Conservation (phyloP, 768 basidiomycete species). For the Mrakia hoshinonis region DNA sequence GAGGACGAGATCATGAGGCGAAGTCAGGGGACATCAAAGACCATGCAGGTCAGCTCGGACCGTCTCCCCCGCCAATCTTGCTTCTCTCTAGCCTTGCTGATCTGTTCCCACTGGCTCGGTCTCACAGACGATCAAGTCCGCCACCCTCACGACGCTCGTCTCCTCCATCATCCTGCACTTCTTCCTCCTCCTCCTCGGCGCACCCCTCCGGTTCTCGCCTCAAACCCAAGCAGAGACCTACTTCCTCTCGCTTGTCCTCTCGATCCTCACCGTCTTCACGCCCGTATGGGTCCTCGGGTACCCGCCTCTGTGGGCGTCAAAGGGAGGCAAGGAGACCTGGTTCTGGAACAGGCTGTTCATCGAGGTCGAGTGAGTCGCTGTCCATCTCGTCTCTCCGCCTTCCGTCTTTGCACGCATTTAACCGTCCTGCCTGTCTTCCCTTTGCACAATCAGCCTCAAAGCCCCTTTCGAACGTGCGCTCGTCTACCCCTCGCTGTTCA, state of each 20-base stretch:
- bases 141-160: slow-evolving; percentile 48
- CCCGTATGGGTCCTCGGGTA: slow-evolving; percentile 62
- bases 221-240: slow-evolving; percentile 46
- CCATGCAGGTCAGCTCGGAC: slow-evolving; percentile 19
- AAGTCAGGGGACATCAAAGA: slow-evolving; percentile 7
- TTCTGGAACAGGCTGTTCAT: slow-evolving; percentile 73
- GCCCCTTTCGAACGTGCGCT: slow-evolving; percentile 67
- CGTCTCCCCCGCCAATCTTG: too few relatives aligned
- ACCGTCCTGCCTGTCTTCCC: background rate
- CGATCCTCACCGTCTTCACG: slow-evolving; percentile 57
- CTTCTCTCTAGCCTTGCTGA: slow-evolving; percentile 14
- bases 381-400: background rate
- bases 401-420: background rate
- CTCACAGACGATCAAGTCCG: background rate
- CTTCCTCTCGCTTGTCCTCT: slow-evolving; percentile 59
- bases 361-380: slow-evolving; percentile 61
- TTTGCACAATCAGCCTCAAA: slow-evolving; percentile 19
- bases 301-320: slow-evolving; percentile 49
- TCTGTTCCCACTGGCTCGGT: slow-evolving; percentile 14
- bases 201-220: background rate
- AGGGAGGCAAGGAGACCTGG: slow-evolving; percentile 46
- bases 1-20: slow-evolving; percentile 19
- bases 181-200: slow-evolving; percentile 15
- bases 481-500: slow-evolving; percentile 67
- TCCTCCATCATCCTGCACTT: slow-evolving; percentile 48